phyloP scores from a whole-genome alignment of 805 yeast genomes.

The Metschnikowia continentalis region DNA sequence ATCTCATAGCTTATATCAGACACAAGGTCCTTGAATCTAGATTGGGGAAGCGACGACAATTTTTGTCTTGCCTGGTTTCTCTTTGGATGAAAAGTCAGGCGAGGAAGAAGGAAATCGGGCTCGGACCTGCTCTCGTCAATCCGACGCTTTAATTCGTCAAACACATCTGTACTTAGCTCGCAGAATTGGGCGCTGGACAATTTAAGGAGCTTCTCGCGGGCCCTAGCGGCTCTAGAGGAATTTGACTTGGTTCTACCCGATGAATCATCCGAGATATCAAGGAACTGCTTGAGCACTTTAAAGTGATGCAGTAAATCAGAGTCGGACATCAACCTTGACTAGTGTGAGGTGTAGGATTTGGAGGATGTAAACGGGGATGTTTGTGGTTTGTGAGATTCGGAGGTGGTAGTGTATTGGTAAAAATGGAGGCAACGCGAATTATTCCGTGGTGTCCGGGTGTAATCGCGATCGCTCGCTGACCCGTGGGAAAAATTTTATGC shows the following conservation, averaged over 20 bases:
- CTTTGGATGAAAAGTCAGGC: constrained; percentile 78
- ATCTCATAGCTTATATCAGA: constrained; percentile 86
- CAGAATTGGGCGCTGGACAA: constrained; percentile 77
- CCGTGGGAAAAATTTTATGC: constrained; percentile 1
- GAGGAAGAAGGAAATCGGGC: constrained; percentile 65
- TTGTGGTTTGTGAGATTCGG: constrained; percentile 1
- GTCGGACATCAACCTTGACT: constrained; percentile 12
- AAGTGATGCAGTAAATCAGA: constrained; percentile 43
- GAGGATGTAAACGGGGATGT: neutral
- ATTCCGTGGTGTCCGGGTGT: neutral
- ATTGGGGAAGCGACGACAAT: constrained; percentile 74
- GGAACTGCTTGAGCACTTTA: constrained; percentile 47
- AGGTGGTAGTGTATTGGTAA: neutral
- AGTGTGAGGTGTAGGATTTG: neutral
- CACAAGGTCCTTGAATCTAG: constrained; percentile 84
- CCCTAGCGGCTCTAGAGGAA: constrained; percentile 67
- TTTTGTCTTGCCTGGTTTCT: constrained; percentile 94
- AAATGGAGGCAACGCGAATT: neutral
- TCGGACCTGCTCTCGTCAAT: constrained; percentile 53
- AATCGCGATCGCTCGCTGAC: neutral
- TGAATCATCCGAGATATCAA: constrained; percentile 46
- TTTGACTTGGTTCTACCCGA: constrained; percentile 37
- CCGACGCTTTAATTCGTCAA: constrained; percentile 85
- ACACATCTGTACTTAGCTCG: constrained; percentile 91
- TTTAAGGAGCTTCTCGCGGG: constrained; percentile 79